Evolutionary conservation across 345 rosid species (phyloP).

Genomic region (Bretschneidera sinensis): DNA sequence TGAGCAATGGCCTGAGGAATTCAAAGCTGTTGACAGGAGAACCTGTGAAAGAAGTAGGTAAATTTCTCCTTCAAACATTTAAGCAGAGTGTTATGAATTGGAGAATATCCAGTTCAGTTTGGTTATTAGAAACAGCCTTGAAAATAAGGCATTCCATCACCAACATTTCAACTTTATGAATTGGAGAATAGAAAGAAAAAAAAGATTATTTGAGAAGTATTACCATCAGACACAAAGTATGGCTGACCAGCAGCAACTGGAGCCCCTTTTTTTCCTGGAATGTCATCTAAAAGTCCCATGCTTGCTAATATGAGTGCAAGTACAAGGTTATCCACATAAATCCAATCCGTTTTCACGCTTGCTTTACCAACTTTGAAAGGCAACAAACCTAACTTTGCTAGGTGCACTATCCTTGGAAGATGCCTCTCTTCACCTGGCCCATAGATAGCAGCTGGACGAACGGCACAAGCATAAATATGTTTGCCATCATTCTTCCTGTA

Average conservation of each 20-base stretch:
- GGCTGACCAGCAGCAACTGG: slow-evolving; percentile 93
- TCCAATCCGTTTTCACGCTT: slow-evolving; percentile 79
- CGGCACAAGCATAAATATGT: slow-evolving; percentile 62
- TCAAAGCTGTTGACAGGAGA: slow-evolving; percentile 81
- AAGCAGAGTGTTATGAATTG: background rate
- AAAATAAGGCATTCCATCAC: background rate
- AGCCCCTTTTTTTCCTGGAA: slow-evolving; percentile 58
- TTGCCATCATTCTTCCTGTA: slow-evolving; percentile 53
- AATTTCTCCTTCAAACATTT: background rate
- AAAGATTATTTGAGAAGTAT: slow-evolving; percentile 2
- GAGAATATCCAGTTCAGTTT: background rate
- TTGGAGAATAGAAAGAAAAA: slow-evolving; percentile 4
- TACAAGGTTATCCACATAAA: slow-evolving; percentile 82
- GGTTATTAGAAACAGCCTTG: too few relatives aligned
- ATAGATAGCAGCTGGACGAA: slow-evolving; percentile 93
- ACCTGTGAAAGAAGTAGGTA: slow-evolving; percentile 36
- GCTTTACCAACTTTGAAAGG: slow-evolving; percentile 62
- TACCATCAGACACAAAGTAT: slow-evolving; percentile 94
- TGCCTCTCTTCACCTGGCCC: slow-evolving; percentile 96
- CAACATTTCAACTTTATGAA: background rate
- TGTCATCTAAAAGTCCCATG: slow-evolving; percentile 86
- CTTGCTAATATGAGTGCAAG: slow-evolving; percentile 75
- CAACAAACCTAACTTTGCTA: slow-evolving; percentile 64
- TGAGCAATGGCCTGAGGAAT: slow-evolving; percentile 63
- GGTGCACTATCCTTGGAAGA: slow-evolving; percentile 72